Percentiles rank a stretch among this genome's conserved stretches.
Conservation (phyloP, 2,329 filamentous ascomycete genomes). For the Knoxdaviesia capensis region DNA sequence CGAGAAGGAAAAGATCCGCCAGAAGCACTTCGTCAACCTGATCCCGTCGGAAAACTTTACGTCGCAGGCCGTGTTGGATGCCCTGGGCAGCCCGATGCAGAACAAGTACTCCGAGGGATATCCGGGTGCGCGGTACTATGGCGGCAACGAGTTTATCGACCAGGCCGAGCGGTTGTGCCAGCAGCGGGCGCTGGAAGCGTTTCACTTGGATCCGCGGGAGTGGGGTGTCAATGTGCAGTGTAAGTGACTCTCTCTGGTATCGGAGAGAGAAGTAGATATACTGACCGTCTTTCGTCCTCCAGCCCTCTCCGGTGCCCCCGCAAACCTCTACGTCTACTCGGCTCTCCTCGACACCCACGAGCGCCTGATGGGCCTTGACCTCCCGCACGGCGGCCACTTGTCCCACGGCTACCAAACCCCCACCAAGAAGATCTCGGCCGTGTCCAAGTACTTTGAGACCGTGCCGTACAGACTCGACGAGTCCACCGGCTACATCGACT, state of each 20-base stretch:
- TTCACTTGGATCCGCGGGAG: conserved; percentile 61
- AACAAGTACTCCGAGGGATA: conserved; percentile 99
- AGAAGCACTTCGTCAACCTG: conserved; percentile 96
- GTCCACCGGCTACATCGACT: conserved; percentile 84
- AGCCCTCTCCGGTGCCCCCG: conserved; percentile 57
- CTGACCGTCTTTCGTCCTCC: conserved; percentile 4
- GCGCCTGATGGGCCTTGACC: conserved; percentile 87
- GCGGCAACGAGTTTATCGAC: conserved; percentile 92
- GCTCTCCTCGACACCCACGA: conserved; percentile 85
- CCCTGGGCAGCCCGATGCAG: conserved; percentile 85
- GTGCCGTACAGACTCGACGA: conserved; percentile 86
- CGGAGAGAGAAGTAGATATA: background rate
- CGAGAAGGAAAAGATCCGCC: conserved; percentile 85
- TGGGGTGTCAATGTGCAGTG: conserved; percentile 96
- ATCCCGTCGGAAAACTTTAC: conserved; percentile 95
- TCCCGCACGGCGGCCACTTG: conserved; percentile 89
- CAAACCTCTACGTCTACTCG: conserved; percentile 87
- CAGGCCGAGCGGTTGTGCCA: conserved; percentile 79
- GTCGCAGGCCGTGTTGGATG: conserved; percentile 79
- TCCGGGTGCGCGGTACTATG: conserved; percentile 88
- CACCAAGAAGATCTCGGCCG: conserved; percentile 84
- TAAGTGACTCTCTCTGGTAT: conserved; percentile 18
- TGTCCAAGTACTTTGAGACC: conserved; percentile 98
- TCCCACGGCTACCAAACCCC: conserved; percentile 96
- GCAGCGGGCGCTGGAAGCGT: conserved; percentile 71